Conservation (phyloP, 495 filamentous ascomycete genomes). For the Cladorrhinum samala region DNA sequence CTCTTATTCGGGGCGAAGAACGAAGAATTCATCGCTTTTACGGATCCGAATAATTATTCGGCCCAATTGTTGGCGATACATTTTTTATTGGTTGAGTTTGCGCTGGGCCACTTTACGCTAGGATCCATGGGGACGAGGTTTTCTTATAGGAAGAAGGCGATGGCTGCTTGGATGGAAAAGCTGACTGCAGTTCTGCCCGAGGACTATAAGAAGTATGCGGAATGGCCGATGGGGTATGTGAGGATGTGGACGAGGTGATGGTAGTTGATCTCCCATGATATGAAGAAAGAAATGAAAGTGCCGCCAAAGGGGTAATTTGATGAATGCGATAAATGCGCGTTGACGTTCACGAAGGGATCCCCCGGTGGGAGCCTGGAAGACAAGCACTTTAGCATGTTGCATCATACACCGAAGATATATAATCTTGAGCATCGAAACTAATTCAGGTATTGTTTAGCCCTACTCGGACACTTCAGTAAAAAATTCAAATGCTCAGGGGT, state of each 20-base stretch:
- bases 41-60: slow-evolving; percentile 35
- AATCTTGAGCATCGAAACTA: too few relatives aligned
- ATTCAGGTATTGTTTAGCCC: too few relatives aligned
- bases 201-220: slow-evolving; percentile 14
- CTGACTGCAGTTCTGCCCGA: slow-evolving; percentile 12
- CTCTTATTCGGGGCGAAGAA: slow-evolving; percentile 20
- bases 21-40: slow-evolving; percentile 40
- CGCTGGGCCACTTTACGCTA: slow-evolving; percentile 18
- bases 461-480: too few relatives aligned
- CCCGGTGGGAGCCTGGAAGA: too few relatives aligned
- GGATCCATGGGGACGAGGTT: slow-evolving; percentile 8
- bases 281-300: background rate
- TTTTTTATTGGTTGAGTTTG: slow-evolving; percentile 33
- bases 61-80: slow-evolving; percentile 46
- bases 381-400: too few relatives aligned
- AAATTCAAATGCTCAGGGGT: too few relatives aligned
- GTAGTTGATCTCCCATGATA: background rate
- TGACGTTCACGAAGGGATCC: too few relatives aligned
- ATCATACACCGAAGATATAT: too few relatives aligned
- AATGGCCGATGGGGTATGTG: slow-evolving; percentile 20
- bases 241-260: background rate
- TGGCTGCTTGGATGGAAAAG: slow-evolving; percentile 16
- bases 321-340: too few relatives aligned
- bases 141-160: slow-evolving; percentile 13
- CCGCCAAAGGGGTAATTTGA: too few relatives aligned